Percentiles rank a stretch among this genome's conserved stretches.
phyloP scores from a whole-genome alignment of 2,329 filamentous ascomycete species.

The Fusarium protoensiforme region DNA sequence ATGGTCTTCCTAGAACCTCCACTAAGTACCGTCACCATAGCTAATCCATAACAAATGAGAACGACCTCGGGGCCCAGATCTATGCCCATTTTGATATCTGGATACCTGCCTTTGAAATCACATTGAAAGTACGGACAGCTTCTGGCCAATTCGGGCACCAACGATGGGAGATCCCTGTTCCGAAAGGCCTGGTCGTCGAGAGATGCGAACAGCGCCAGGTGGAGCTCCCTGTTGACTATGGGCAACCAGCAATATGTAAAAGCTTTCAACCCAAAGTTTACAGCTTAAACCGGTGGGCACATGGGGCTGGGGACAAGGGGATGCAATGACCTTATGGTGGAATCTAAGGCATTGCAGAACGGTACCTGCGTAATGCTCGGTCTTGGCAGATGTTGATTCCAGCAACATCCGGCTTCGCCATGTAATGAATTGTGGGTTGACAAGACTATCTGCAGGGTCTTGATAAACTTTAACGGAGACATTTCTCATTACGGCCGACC shows the following conservation, averaged over 20 bases:
- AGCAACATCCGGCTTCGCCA: not conserved
- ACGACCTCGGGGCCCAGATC: not conserved
- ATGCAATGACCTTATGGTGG: not conserved
- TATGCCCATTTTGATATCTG: not conserved
- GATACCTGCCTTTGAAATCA: not conserved
- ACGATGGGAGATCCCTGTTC: not conserved
- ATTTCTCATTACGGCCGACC: not conserved
- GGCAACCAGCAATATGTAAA: not conserved
- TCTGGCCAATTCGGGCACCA: no score
- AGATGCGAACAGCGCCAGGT: not conserved
- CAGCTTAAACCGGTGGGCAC: not conserved
- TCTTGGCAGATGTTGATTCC: not conserved
- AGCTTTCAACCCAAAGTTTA: not conserved
- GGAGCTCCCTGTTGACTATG: not conserved
- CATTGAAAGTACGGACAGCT: not conserved
- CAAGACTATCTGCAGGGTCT: not conserved
- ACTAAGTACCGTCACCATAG: not conserved
- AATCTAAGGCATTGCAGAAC: not conserved
- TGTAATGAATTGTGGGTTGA: not conserved
- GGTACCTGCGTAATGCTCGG: not conserved
- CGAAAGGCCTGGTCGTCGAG: not conserved
- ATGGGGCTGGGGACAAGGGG: not conserved
- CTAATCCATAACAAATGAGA: not conserved
- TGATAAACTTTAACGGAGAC: not conserved
- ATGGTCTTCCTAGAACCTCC: not conserved